Evolutionary conservation across 768 basidiomycete genomes (phyloP).

Genomic region (Russula compacta): DNA sequence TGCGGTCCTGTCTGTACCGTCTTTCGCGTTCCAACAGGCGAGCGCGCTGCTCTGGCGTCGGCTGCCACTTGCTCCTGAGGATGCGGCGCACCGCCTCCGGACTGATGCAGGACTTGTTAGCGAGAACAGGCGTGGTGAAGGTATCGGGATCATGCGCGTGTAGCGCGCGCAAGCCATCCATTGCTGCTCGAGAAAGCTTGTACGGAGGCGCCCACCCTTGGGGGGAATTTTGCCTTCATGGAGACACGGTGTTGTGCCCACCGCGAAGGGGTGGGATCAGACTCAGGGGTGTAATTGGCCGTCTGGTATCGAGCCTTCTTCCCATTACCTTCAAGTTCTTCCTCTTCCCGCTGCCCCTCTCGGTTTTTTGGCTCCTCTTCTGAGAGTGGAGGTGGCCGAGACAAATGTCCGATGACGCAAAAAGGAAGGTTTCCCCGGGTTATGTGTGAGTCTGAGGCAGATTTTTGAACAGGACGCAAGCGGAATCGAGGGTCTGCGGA

Average conservation of each 20-base stretch:
- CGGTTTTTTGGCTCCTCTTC: neutral
- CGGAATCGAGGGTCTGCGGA: neutral
- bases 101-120: conserved; percentile 40
- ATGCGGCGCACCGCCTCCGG: conserved; percentile 46
- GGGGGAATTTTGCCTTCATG: conserved; percentile 29
- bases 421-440: neutral
- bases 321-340: neutral
- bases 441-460: neutral
- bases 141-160: conserved; percentile 35
- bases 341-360: neutral
- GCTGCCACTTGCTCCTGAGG: conserved; percentile 37
- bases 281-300: conserved; percentile 10
- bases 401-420: conserved; percentile 3
- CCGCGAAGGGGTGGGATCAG: conserved; percentile 22
- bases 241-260: conserved; percentile 27
- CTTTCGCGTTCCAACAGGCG: conserved; percentile 27
- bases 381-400: conserved; percentile 8
- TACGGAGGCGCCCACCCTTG: conserved; percentile 44
- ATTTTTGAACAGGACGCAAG: neutral
- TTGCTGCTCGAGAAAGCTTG: conserved; percentile 43
- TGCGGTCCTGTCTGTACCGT: conserved; percentile 20
- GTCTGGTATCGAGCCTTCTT: conserved; percentile 13
- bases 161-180: conserved; percentile 40
- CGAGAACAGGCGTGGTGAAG: conserved; percentile 35
- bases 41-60: conserved; percentile 27